Percentiles rank a stretch among this genome's conserved stretches.
Conservation (phyloP, 768 basidiomycete species). For the Tylopilus sp. region DNA sequence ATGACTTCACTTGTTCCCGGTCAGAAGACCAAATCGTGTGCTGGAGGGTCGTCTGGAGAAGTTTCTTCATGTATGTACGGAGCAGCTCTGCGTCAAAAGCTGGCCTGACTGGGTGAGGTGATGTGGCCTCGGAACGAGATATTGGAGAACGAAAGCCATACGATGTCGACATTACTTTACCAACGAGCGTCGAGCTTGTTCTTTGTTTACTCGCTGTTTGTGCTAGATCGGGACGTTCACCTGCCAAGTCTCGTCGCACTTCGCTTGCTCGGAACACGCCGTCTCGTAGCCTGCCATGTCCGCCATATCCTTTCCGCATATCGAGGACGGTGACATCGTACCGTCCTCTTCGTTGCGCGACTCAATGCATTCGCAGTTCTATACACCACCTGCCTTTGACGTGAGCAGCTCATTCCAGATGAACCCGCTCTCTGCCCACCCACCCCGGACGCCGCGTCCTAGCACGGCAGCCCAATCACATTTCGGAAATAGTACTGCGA, state of each 20-base stretch:
- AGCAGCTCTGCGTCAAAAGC: slow-evolving; percentile 71
- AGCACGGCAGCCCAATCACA: slow-evolving; percentile 26
- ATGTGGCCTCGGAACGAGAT: slow-evolving; percentile 59
- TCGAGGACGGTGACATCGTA: slow-evolving; percentile 35
- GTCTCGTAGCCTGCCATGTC: slow-evolving; percentile 46
- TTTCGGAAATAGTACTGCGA: slow-evolving; percentile 16
- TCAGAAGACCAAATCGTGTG: slow-evolving; percentile 66
- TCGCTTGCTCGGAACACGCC: background rate
- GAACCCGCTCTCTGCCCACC: slow-evolving; percentile 77
- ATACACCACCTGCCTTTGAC: slow-evolving; percentile 54
- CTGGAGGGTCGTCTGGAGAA: slow-evolving; percentile 67
- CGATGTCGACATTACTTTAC: slow-evolving; percentile 23
- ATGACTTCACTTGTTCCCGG: slow-evolving; percentile 62
- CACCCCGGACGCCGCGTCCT: slow-evolving; percentile 66
- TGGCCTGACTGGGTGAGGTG: slow-evolving; percentile 41
- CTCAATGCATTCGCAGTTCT: slow-evolving; percentile 47
- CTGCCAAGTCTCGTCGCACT: background rate
- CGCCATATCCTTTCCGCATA: slow-evolving; percentile 59
- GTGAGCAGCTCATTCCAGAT: slow-evolving; percentile 65
- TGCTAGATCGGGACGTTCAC: background rate
- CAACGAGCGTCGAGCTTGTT: background rate
- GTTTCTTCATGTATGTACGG: slow-evolving; percentile 78
- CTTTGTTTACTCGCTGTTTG: slow-evolving; percentile 29
- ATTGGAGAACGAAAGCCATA: slow-evolving; percentile 56
- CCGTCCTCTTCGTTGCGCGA: slow-evolving; percentile 37